phyloP scores from a whole-genome alignment of 2,329 filamentous ascomycete genomes.

The Phialophora chinensis region DNA sequence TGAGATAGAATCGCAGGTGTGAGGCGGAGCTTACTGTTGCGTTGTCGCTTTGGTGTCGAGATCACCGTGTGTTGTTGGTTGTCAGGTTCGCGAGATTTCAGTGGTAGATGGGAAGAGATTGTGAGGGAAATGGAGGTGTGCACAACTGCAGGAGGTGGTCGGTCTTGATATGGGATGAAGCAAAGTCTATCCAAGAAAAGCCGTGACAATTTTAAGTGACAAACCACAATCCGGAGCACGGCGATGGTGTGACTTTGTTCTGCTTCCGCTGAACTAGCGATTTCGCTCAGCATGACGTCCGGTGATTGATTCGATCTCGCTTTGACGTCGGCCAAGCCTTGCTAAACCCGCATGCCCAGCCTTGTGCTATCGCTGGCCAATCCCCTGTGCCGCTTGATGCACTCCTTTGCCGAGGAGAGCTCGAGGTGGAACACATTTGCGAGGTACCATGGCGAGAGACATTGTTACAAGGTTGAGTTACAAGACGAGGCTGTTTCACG shows the following conservation, averaged over 20 bases:
- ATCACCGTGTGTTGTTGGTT: neutral
- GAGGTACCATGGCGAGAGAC: neutral
- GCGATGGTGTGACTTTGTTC: conserved; percentile 20
- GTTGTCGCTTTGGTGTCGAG: neutral
- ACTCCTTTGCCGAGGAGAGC: neutral
- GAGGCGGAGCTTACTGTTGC: neutral
- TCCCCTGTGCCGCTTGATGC: conserved; percentile 8
- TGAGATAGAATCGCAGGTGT: neutral
- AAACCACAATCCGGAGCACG: conserved; percentile 20
- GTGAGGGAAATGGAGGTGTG: neutral
- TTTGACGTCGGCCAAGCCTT: conserved; percentile 19
- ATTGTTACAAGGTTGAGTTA: neutral
- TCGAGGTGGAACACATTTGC: neutral
- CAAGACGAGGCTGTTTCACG: neutral
- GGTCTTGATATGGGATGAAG: conserved; percentile 13
- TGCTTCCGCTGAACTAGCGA: neutral
- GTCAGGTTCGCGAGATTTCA: neutral
- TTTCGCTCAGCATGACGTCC: conserved; percentile 19
- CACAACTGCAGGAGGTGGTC: neutral
- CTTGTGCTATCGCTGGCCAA: conserved; percentile 28
- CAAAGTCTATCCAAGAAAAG: conserved; percentile 11
- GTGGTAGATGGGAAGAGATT: neutral
- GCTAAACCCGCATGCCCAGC: conserved; percentile 21
- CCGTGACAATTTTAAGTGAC: conserved; percentile 23
- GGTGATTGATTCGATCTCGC: neutral